Base-by-base conservation (phyloP, 2,329 filamentous ascomycete genomes). In the Ophiostoma quercus region DNA sequence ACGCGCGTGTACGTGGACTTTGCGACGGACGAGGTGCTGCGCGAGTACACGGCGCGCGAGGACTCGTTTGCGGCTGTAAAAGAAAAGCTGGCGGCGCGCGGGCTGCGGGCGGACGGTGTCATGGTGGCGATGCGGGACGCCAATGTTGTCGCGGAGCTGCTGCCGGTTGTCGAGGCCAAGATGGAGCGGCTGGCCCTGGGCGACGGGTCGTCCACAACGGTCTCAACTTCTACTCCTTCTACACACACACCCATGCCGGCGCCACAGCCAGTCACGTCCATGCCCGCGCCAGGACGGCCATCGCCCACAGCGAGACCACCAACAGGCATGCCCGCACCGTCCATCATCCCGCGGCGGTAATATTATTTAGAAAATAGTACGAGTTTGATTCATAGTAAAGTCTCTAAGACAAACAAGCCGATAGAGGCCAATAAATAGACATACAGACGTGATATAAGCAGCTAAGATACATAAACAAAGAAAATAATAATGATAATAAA, bases 1-100 rank as follows among this genome's bases (percentile, higher is more conserved):
- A 98, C 94, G 0, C 85, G 95, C 72, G 84, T 99, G 43, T 99
- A 96, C 78, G 87, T 97, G 70, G 95, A 99, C 77, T 97, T 98
- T 78, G 87, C 83, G 60, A 88, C 85, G 22, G 87, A 90, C 67
- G 87, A 91, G 76, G 90, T 98, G 39, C 89, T 96, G 39, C 84
- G 94, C 73, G 94, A 99, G 80, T 97, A 97, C 76, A 92, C 92
- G 25, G 89, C 90, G n/a, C 90, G 91, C 77, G 94, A 99, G 81
- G 90, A 90, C 68, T 84, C 82, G 68, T 97, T 96, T 78, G 89
- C 90, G 37, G 87, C 88, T 43, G 88, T 97, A 12, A 90, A 90
- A 77, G 83, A 84, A 82, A 39, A 51, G 68, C 78, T 88, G 4
- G 25, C 81, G 70, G 80, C 81, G 76, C 80, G 81, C 2, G 85